phyloP scores from a whole-genome alignment of 768 basidiomycete genomes.

The Lactarius akahatsu region DNA sequence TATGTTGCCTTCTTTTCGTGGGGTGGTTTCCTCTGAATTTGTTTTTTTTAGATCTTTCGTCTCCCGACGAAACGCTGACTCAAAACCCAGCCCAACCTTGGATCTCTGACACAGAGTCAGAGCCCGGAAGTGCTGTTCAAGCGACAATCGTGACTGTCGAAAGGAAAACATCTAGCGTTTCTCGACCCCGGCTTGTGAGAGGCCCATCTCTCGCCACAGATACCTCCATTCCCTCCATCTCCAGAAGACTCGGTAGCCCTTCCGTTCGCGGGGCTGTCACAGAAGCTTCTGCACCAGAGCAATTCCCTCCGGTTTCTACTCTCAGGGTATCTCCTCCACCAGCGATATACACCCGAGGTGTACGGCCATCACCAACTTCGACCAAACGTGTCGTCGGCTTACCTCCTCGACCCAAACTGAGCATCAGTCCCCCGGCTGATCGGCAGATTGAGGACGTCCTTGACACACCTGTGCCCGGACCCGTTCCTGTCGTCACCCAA shows the following conservation, averaged over 20 bases:
- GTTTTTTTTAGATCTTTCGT: conserved; percentile 37
- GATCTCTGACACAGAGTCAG: conserved; percentile 14
- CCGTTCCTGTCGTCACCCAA: neutral
- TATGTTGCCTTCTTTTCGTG: conserved; percentile 32
- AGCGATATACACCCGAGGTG: neutral
- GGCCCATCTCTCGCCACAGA: neutral
- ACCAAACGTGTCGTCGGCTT: conserved; percentile 30
- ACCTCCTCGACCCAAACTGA: conserved; percentile 32
- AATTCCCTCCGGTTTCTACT: neutral
- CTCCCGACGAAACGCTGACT: conserved; percentile 31
- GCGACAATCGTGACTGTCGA: conserved; percentile 25
- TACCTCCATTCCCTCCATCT: neutral
- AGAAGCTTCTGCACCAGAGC: neutral
- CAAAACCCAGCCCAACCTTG: neutral
- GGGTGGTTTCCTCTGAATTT: neutral
- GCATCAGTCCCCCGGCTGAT: neutral
- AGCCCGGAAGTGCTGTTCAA: conserved; percentile 9
- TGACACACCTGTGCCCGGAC: neutral
- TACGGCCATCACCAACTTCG: neutral
- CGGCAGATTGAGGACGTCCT: neutral
- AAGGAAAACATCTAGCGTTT: conserved; percentile 18
- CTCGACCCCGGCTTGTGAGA: conserved; percentile 12
- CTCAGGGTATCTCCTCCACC: neutral
- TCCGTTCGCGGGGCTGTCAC: neutral
- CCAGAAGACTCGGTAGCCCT: neutral